phyloP scores from a whole-genome alignment of 2,329 filamentous ascomycete species.

The Beauveria rudraprayagi region DNA sequence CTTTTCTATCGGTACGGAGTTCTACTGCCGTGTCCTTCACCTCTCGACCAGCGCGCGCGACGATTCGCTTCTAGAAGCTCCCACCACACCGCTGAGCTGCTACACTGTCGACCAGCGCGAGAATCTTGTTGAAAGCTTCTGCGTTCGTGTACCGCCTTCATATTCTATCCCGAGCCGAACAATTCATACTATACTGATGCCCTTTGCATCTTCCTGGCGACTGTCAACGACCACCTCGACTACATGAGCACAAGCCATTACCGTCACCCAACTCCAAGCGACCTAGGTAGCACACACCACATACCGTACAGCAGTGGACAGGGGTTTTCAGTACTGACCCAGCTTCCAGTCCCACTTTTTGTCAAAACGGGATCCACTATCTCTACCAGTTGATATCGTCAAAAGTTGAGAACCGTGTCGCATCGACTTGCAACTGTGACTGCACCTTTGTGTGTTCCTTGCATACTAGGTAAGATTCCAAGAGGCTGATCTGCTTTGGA shows the following conservation, averaged over 20 bases:
- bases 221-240: neutral
- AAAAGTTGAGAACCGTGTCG: neutral
- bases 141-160: neutral
- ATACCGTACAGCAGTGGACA: neutral
- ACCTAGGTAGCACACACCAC: slow-evolving; percentile 1
- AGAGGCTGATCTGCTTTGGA: no score
- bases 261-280: neutral
- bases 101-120: neutral
- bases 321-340: slow-evolving; percentile 11
- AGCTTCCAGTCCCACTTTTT: neutral
- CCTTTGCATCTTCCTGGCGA: neutral
- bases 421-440: neutral
- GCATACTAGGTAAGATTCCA: neutral
- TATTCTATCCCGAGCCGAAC: neutral
- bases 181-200: neutral
- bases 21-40: neutral
- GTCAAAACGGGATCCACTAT: slow-evolving; percentile 3
- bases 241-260: neutral
- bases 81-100: neutral
- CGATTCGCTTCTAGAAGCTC: neutral
- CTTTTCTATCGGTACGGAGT: neutral
- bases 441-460: neutral
- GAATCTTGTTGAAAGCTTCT: neutral
- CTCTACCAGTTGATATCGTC: neutral
- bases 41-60: neutral